Base-by-base conservation (phyloP, 768 basidiomycete species). In the Lepiota brunneoincarnata region DNA sequence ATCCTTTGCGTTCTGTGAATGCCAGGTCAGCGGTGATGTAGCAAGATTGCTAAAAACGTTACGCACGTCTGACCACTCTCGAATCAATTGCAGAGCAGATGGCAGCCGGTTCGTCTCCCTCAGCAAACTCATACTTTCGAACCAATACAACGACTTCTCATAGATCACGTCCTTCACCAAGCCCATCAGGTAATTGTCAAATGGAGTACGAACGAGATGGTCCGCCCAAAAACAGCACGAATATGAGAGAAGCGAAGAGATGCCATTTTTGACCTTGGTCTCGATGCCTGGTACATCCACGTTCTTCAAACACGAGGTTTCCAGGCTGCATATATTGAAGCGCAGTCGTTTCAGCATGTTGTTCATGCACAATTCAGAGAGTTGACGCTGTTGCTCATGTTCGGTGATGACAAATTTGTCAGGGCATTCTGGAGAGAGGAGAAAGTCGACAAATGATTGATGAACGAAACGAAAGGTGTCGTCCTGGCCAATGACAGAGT, bases 321-420 rank as follows among this genome's bases (percentile, higher is more conserved):
- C 56, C 7, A 75, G 49, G 5, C 64, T 26, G 56, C 66, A 69
- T 20, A 75, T 71, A 52, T 74, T 71, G 59, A 75, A 74, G 44
- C 56, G 54, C 10, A 74, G 63, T 6, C 56, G 47, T 21, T 49
- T 26, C 7, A 64, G 55, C 73, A 74, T 68, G 14, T 65, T 49
- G 6, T 41, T 38, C 7, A 75, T 46, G 9, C 60, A 66, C 11
- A 59, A 56, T 9, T 49, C 36, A 3, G 63, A 59, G 0, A 73
- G 59, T 21, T 53, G 39, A 1, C 34, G 36, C 18, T 70, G 61
- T 26, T 65, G 59, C 5, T n/a, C 23, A 2, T 34, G 14, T 12
- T 40, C 44, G 23, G 62, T 31, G 17, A 68, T 59, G 23, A 47
- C 46, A 42, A 66, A 68, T 5, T 11, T 17, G 2, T 18, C 17